Conservation (phyloP, 768 basidiomycete genomes). For the Trametes cinnabarina region DNA sequence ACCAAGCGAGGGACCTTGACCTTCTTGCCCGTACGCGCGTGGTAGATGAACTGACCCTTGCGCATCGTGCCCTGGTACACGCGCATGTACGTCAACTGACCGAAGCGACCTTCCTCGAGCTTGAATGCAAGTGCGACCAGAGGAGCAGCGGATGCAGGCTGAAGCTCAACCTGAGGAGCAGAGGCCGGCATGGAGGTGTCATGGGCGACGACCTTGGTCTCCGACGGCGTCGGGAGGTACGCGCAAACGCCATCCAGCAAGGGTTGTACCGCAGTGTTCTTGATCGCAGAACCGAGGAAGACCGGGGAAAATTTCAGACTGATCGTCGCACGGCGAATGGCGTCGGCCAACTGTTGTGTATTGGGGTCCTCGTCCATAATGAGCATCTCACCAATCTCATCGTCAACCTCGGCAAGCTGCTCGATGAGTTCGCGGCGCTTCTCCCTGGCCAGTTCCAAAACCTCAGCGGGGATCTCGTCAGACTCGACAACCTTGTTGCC, state of each 20-base stretch:
- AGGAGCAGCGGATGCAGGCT: conserved; percentile 82
- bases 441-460: conserved; percentile 69
- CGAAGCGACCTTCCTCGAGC: conserved; percentile 94
- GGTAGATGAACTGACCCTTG: conserved; percentile 82
- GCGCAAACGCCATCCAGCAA: conserved; percentile 92
- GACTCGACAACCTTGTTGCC: conserved; percentile 79
- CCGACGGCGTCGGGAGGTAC: conserved; percentile 90
- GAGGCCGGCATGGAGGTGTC: conserved; percentile 68
- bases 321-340: conserved; percentile 88
- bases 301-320: conserved; percentile 92
- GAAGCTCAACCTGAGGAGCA: conserved; percentile 70
- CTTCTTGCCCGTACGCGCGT: conserved; percentile 93
- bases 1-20: conserved; percentile 96
- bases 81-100: conserved; percentile 97
- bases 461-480: conserved; percentile 81
- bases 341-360: conserved; percentile 70
- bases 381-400: conserved; percentile 88
- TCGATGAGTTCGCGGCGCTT: conserved; percentile 94
- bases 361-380: conserved; percentile 79
- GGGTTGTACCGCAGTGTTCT: conserved; percentile 94
- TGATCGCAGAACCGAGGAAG: conserved; percentile 94
- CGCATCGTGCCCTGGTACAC: conserved; percentile 95
- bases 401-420: conserved; percentile 94
- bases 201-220: conserved; percentile 75
- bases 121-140: conserved; percentile 97